Evolutionary conservation across 306 rosid species (phyloP).

Genomic region (Psophocarpus tetragonolobus): DNA sequence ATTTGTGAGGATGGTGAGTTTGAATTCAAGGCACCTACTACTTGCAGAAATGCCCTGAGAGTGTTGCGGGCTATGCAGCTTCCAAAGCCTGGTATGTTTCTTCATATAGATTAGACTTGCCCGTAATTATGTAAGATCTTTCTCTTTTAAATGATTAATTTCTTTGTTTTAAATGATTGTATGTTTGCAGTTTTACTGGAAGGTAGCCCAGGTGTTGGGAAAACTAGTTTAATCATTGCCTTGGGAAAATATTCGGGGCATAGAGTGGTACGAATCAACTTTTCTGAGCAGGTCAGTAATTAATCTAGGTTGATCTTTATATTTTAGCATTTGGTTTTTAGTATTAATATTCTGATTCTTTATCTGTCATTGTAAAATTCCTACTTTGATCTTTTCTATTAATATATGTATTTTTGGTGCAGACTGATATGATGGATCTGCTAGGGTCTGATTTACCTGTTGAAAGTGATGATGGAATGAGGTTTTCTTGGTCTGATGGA

Average conservation of each 20-base stretch:
- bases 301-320: background rate
- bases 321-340: background rate
- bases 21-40: slow-evolving; percentile 85
- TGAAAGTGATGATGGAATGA: slow-evolving; percentile 84
- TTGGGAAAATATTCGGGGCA: slow-evolving; percentile 82
- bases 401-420: slow-evolving; percentile 33
- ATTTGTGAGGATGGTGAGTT: slow-evolving; percentile 54
- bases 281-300: slow-evolving; percentile 84
- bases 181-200: slow-evolving; percentile 77
- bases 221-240: slow-evolving; percentile 90
- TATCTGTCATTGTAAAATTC: background rate
- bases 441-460: slow-evolving; percentile 92
- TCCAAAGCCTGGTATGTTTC: slow-evolving; percentile 73
- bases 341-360: background rate
- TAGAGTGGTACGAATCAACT: slow-evolving; percentile 83
- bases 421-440: slow-evolving; percentile 98
- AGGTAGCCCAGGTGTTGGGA: slow-evolving; percentile 99
- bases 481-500: slow-evolving; percentile 97
- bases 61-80: slow-evolving; percentile 96
- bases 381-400: background rate
- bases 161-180: slow-evolving; percentile 22
- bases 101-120: background rate
- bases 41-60: slow-evolving; percentile 70
- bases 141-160: background rate
- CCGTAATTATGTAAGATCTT: background rate